Percentiles rank a stretch among this genome's conserved stretches.
Evolutionary conservation across 2,329 filamentous ascomycete species (phyloP).

Genomic region (Fusarium papillatum): DNA sequence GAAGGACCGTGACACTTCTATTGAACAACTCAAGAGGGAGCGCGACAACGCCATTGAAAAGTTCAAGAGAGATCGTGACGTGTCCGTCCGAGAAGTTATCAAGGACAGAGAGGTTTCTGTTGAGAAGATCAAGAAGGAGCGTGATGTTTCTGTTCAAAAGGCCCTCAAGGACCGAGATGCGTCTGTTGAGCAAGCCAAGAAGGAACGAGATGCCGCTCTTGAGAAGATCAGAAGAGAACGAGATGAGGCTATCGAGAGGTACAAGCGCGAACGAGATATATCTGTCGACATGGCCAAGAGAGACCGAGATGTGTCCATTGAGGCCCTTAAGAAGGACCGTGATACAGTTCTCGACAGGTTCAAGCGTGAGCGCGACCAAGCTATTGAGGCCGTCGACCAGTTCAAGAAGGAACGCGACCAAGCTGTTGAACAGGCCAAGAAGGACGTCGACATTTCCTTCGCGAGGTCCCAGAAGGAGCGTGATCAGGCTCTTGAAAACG

Average conservation of each 20-base stretch:
- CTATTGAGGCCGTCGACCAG: conserved; percentile 20
- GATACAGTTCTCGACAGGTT: conserved; percentile 7
- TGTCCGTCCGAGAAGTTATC: not conserved
- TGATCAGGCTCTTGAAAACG: conserved; percentile 33
- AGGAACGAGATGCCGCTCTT: not conserved
- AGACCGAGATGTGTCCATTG: conserved; percentile 32
- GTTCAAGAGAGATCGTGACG: conserved; percentile 35
- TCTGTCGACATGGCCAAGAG: conserved; percentile 37
- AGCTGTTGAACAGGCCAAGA: conserved; percentile 7
- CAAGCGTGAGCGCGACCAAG: conserved; percentile 22
- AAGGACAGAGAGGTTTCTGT: not conserved
- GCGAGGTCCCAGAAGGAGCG: conserved; percentile 34
- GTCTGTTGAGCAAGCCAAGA: not conserved
- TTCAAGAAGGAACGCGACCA: conserved; percentile 25
- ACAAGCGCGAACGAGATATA: conserved; percentile 34
- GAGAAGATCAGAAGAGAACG: not conserved
- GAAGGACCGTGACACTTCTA: conserved; percentile 32
- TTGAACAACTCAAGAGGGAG: conserved; percentile 38
- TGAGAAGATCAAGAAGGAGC: conserved; percentile 11
- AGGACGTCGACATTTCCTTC: conserved; percentile 13
- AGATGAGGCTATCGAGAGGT: conserved; percentile 22
- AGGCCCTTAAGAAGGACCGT: conserved; percentile 24
- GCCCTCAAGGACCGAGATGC: conserved; percentile 12
- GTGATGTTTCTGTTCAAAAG: not conserved
- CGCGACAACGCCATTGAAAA: conserved; percentile 27